Base-by-base conservation (phyloP, 495 filamentous ascomycete species). In the Elasticomyces elasticus region DNA sequence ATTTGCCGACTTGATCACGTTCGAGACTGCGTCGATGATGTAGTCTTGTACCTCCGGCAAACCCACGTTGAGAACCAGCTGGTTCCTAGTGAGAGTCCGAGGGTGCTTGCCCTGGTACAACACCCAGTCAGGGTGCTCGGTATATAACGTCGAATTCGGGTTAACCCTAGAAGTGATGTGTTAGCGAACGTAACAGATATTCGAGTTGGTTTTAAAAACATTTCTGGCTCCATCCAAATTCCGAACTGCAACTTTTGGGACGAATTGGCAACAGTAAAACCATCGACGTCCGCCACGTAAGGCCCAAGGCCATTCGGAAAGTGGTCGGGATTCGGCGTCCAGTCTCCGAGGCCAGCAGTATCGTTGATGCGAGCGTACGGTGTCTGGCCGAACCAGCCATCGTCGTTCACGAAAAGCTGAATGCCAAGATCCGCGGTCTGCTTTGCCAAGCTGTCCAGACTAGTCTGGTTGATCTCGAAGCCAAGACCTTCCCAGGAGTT, bases 401-500 rank as follows among this genome's bases (percentile, higher is more conserved):
- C 77, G 38, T 80, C 77, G 52, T 77, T 70, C 25, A 79, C 77
- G 40, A 80, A 77, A 0, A 79, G 66, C 25, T 68, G 72, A 25
- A 73, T 68, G 3, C 77, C 76, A 6, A 79, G 66, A 0, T 66
- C 72, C 0, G 76, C 76, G 0, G 76, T 70, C 33, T 76, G 71
- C 46, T 75, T 41, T 0, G 77, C 76, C 0, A 80, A 52, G 0
- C 68, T 52, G 19, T 73, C 67, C 56, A 79, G 73, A 7, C 63
- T 74, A 30, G 65, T 71, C 20, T 73, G 33, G 59, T 80, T 74
- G 58, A 68, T 71, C 57, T 75, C 51, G 48, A 74, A 77, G 11
- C 69, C 64, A 1, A 79, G 67, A n/a, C 75, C 76, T 52, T 80
- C 76, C 77, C 77, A 80, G 48, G 74, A 77, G 65, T 80, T 80